Evolutionary conservation across 768 basidiomycete genomes (phyloP), one percentile per base, ranked within the genome.

Genomic region (Trametes cubensis): DNA sequence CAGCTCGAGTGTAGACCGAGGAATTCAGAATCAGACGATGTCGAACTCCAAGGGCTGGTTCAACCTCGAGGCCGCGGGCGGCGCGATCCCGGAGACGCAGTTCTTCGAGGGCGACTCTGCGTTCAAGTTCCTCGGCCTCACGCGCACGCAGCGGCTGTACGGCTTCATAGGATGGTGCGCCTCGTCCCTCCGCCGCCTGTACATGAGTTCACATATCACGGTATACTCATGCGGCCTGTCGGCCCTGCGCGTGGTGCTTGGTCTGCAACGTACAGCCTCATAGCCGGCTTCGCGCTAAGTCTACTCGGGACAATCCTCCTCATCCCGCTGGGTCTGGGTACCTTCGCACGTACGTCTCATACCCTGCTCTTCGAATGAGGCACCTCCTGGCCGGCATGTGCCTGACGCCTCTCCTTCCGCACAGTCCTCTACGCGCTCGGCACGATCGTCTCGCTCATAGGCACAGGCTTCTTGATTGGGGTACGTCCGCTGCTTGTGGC

Each of bases 51-150:
- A 87, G 78, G 91, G 92, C 68, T 94, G 92, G 92, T 83, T 93
- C 73, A 94, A 94, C 71, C 85, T 94, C 69, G 91, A 93, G 68
- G 69, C 87, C 4, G 88, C 83, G 17, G 79, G 78, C 11, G 79
- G 77, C 55, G 74, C 80, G 51, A 81, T 92, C 40, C 88, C 92
- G 6, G 91, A 94, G 69, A 87, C 83, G 41, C 86, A 89, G 64
- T 89, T 90, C 76, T 94, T 94, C 63, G 92, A 95, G 76, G 89
- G 92, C 26, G 91, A 94, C 69, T 89, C 93, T 14, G 93, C 94
- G 7, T 96, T 93, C 81, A 83, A 81, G 60, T 86, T 85, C 61
- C 80, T 97, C 13, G 86, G 87, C 2, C 78, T 96, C 56, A 89
- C 93, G 40, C 81, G 87, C 66, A 92, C 83, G 18, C 88, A 93